Evolutionary conservation across 2,329 filamentous ascomycete genomes (phyloP).

Genomic region (Fusarium sarcochroum): DNA sequence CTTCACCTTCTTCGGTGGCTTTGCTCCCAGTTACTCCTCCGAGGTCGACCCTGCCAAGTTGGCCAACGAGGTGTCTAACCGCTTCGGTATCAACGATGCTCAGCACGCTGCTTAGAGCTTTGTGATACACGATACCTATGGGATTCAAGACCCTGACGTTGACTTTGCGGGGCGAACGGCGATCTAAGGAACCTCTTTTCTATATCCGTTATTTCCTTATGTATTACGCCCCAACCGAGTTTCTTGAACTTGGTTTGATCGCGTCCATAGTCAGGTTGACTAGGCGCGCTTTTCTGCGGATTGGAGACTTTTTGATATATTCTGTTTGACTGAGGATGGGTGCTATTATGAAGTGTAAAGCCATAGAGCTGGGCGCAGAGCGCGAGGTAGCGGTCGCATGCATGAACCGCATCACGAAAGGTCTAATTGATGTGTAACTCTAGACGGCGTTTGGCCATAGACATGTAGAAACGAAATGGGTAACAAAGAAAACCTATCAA

Average conservation of each 20-base stretch:
- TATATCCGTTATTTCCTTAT: constrained; percentile 43
- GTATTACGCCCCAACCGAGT: constrained; percentile 37
- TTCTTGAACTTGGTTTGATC: constrained; percentile 42
- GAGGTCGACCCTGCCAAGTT: constrained; percentile 67
- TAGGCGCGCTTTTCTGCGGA: constrained; percentile 45
- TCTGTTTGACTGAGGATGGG: constrained; percentile 49
- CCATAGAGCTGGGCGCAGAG: constrained; percentile 57
- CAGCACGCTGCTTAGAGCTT: constrained; percentile 35
- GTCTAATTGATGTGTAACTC: constrained; percentile 60
- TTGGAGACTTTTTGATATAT: constrained; percentile 52
- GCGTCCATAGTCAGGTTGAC: constrained; percentile 47
- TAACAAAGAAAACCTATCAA: constrained; percentile 37
- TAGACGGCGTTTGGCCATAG: constrained; percentile 59
- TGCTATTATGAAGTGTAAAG: constrained; percentile 53
- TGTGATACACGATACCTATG: constrained; percentile 30
- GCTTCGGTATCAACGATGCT: constrained; percentile 59
- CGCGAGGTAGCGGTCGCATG: constrained; percentile 53
- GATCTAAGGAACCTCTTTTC: constrained; percentile 51
- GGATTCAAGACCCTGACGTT: constrained; percentile 44
- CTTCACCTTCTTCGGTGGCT: constrained; percentile 78
- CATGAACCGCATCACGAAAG: constrained; percentile 54
- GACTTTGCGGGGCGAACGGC: constrained; percentile 50
- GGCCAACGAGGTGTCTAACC: constrained; percentile 63
- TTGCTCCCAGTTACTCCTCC: constrained; percentile 72
- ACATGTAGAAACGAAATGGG: constrained; percentile 58